Evolutionary conservation across 345 rosid species (phyloP), one percentile per base, ranked within the genome.

Genomic region (Triadica sebifera): DNA sequence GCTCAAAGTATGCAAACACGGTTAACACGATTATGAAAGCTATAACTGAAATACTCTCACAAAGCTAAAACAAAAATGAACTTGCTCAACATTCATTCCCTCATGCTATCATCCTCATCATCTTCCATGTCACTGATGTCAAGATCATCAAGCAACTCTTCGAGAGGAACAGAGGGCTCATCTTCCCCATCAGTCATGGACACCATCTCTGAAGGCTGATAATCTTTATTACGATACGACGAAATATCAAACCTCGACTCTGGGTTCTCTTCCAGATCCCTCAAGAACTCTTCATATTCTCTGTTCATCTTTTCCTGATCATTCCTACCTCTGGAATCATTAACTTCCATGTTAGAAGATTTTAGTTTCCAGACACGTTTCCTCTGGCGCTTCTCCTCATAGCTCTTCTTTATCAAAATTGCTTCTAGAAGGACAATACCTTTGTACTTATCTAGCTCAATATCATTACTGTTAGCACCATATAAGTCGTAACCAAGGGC

Each of bases 231-330:
- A 60, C 70, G 85, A 78, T 87, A 90, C 63, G 87, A 37, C 0
- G 90, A 84, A 37, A 88, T 58, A 66, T 89, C 79, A 69, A 81
- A 83, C 82, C 86, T 81, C 71, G 86, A 59, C 12, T 87, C 89
- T 47, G 87, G 86, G 79, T 87, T 86, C 73, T 89, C 90, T 39
- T 86, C 90, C 74, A 87, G 70, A 60, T 87, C 91, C 45, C 87
- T 87, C 86, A 81, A 74, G 83, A 87, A 87, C 76, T 83, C 78
- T 62, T 86, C 89, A 58, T 89, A 87, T 66, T 87, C 72, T 4
- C 56, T 13, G 19, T 49, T 49, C 22, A 1, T 11, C 72, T 66
- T 71, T 46, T 77, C 89, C 4, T 20, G 64, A n/a, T 78, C 77
- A 16, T 10, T 2, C 60, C 73, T 60, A 41, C 61, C 76, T 39